Evolutionary conservation across 169 alveolate species (phyloP).

Genomic region (Babesia microti): DNA sequence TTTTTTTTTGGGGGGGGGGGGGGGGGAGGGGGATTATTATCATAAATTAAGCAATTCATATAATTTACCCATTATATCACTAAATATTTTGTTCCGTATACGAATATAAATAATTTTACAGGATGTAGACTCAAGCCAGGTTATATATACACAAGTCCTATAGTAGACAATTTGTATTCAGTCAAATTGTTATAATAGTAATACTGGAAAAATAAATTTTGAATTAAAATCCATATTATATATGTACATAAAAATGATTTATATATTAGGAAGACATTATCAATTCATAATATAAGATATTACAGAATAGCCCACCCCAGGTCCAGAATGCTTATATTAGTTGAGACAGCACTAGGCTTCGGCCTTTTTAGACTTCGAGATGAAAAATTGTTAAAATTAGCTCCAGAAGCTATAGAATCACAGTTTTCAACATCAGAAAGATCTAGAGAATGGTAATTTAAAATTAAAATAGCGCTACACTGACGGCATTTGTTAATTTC

Average conservation of each 20-base stretch:
- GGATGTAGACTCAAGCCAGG: too few relatives aligned
- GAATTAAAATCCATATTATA: neutral
- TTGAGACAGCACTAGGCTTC: constrained; percentile 99
- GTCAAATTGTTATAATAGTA: too few relatives aligned
- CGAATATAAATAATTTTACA: too few relatives aligned
- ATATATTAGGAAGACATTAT: too few relatives aligned
- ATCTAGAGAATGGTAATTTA: constrained; percentile 66
- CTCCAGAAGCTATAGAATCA: constrained; percentile 69
- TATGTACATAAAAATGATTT: neutral
- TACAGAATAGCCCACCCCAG: constrained; percentile 1
- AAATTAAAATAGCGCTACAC: constrained; percentile 40
- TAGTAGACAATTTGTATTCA: too few relatives aligned
- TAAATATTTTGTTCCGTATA: too few relatives aligned
- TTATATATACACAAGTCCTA: too few relatives aligned
- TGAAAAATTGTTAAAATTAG: constrained; percentile 74
- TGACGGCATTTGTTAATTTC: constrained; percentile 71
- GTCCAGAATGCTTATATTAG: constrained; percentile 84
- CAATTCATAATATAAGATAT: neutral
- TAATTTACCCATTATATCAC: too few relatives aligned
- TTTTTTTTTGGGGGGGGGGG: too few relatives aligned
- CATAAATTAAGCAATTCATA: too few relatives aligned
- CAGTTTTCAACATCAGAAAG: constrained; percentile 75
- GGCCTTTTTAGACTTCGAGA: constrained; percentile 90
- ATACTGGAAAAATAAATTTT: too few relatives aligned
- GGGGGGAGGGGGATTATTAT: too few relatives aligned